Percentiles rank a stretch among this genome's conserved stretches.
Conservation (phyloP, 2,329 filamentous ascomycete species). For the Aspergillus pseudonomiae region DNA sequence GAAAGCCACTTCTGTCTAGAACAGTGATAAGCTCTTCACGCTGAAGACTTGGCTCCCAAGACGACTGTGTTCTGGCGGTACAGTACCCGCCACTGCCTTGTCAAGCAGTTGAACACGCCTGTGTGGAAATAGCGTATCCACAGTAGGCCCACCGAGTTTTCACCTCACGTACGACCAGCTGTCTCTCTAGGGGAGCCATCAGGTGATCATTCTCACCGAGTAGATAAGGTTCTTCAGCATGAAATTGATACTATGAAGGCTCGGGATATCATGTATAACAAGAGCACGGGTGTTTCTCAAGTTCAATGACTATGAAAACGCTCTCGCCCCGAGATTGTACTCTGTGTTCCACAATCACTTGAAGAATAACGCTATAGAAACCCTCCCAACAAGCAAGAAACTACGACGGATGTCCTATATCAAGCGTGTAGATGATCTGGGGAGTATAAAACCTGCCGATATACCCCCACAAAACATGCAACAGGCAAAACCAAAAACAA, state of each 20-base stretch:
- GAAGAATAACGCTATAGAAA: too few species aligned
- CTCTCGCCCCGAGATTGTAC: background rate
- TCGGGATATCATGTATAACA: background rate
- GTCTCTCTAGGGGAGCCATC: background rate
- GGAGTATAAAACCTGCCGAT: background rate
- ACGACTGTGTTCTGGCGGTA: background rate
- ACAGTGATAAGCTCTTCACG: background rate
- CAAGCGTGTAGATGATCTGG: too few species aligned
- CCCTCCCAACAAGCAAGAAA: background rate
- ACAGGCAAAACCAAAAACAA: background rate
- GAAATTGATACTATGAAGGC: background rate
- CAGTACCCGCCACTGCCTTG: background rate
- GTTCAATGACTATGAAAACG: background rate
- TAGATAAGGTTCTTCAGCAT: background rate
- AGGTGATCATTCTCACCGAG: background rate
- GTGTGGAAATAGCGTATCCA: background rate
- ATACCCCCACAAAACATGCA: too few species aligned
- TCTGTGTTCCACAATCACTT: background rate
- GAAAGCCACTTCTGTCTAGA: background rate
- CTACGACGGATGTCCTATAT: background rate
- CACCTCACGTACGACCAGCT: background rate
- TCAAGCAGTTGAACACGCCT: background rate
- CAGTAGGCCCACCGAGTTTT: background rate
- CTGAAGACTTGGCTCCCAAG: background rate
- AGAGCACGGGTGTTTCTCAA: background rate